Evolutionary conservation across 1,139 yeast genomes (phyloP).

Genomic region (Hemisphaericaspora lyxosophila): DNA sequence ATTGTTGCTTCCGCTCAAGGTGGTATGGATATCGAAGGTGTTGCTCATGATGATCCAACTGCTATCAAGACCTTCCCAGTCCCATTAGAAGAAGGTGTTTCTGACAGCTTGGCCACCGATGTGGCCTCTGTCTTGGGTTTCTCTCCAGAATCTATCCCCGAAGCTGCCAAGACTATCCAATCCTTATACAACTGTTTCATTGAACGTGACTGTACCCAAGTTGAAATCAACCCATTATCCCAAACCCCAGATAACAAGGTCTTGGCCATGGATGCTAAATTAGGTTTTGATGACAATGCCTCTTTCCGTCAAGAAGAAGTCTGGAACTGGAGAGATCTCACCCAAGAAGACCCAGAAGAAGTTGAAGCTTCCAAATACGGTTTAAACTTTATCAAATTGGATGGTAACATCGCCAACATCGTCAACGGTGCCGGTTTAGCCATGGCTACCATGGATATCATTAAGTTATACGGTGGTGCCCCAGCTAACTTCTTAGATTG

Average conservation of each 20-base stretch:
- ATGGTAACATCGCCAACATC: conserved; percentile 97
- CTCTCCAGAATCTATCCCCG: conserved; percentile 72
- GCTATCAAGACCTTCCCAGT: conserved; percentile 91
- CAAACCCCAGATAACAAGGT: conserved; percentile 91
- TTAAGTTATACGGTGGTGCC: conserved; percentile 96
- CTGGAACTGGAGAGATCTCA: conserved; percentile 92
- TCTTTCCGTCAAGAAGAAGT: conserved; percentile 92
- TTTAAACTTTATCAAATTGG: conserved; percentile 93
- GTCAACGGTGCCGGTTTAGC: conserved; percentile 99
- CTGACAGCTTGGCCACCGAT: conserved; percentile 70
- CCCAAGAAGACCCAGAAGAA: conserved; percentile 98
- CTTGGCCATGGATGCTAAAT: conserved; percentile 98
- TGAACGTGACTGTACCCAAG: conserved; percentile 95
- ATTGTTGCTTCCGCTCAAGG: conserved; percentile 97
- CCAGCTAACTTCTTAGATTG: conserved; percentile 99
- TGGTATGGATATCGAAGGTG: conserved; percentile 99
- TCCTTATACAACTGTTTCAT: conserved; percentile 84
- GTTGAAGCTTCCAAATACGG: conserved; percentile 87
- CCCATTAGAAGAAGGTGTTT: conserved; percentile 75
- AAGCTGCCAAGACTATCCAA: conserved; percentile 85
- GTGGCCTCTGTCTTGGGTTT: conserved; percentile 83
- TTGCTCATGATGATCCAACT: conserved; percentile 86
- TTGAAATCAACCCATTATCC: conserved; percentile 96
- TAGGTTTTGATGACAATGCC: conserved; percentile 97
- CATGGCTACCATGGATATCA: conserved; percentile 99